Conservation (phyloP, 208 protist genomes). For the Crithidia acanthocephali region DNA sequence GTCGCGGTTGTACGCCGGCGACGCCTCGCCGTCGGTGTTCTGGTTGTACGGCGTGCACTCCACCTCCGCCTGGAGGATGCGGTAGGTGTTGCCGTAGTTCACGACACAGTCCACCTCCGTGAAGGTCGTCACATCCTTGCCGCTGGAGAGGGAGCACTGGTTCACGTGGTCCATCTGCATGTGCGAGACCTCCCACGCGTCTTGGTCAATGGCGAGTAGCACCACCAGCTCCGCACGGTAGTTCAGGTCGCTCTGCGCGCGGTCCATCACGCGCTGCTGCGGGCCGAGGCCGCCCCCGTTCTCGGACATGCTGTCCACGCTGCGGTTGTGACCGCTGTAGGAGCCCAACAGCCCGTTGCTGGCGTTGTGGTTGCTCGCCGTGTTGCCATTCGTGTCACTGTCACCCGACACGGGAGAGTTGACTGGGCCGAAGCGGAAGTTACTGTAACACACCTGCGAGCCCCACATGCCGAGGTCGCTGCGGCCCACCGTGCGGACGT, state of each 20-base stretch:
- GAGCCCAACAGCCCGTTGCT: constrained; percentile 6
- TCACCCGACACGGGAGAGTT: constrained; percentile 14
- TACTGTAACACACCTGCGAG: constrained; percentile 70
- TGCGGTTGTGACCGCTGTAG: constrained; percentile 13
- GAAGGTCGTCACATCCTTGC: constrained; percentile 61
- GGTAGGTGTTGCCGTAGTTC: constrained; percentile 40
- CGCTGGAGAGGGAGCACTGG: constrained; percentile 73
- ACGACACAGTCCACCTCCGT: constrained; percentile 69
- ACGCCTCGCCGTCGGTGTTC: constrained; percentile 15
- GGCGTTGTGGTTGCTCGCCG: no score
- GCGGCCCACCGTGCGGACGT: constrained; percentile 65
- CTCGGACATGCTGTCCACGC: constrained; percentile 25
- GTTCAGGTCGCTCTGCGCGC: constrained; percentile 21
- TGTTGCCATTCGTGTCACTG: constrained; percentile 20
- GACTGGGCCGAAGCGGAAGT: constrained; percentile 51
- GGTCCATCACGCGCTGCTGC: not conserved
- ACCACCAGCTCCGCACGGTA: constrained; percentile 72
- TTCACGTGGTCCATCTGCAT: constrained; percentile 68
- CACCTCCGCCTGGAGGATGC: constrained; percentile 30
- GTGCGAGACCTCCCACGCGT: constrained; percentile 72
- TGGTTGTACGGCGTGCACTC: constrained; percentile 25
- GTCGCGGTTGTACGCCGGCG: constrained; percentile 22
- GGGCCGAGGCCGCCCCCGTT: not conserved
- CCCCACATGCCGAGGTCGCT: constrained; percentile 75
- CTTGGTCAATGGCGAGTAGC: constrained; percentile 65